A percentile compares a stretch with the other conserved stretches of the same genome.
These are phyloP conservation scores for Diaporthe sp. DNA, from an alignment of 2,329 filamentous ascomycete species.

Conservation along the genomic window DNA sequence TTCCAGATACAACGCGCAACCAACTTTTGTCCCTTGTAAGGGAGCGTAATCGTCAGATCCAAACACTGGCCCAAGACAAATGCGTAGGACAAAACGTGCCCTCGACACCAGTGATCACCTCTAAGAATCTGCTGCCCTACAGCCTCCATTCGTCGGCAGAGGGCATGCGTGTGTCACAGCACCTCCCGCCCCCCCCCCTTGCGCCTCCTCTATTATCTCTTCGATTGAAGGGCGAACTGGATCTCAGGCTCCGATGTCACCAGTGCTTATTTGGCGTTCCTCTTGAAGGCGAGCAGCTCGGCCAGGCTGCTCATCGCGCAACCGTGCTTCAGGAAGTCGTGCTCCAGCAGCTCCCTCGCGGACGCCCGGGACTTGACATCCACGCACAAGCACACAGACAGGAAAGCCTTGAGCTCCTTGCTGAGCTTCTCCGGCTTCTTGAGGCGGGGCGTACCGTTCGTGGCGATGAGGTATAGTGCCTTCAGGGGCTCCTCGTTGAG, in stretches of 20 bases:
- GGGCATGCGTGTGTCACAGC: background rate
- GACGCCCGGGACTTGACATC: constrained; percentile 96
- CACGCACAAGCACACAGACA: constrained; percentile 96
- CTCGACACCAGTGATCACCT: constrained; percentile 10
- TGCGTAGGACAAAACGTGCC: constrained; percentile 17
- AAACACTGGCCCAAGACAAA: constrained; percentile 33
- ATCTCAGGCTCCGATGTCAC: background rate
- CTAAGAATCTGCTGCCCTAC: constrained; percentile 11
- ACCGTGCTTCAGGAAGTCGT: constrained; percentile 95
- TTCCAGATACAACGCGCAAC: constrained; percentile 32
- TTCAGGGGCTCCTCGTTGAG: constrained; percentile 98
- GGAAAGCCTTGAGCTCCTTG: constrained; percentile 97
- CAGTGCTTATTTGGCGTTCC: constrained; percentile 71
- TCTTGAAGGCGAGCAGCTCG: constrained; percentile 90
- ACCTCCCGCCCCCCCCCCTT: background rate
- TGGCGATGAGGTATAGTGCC: constrained; percentile 96
- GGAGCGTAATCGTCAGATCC: constrained; percentile 32
- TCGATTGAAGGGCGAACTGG: background rate
- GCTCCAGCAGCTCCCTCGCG: constrained; percentile 87
- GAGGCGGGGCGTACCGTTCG: constrained; percentile 93
- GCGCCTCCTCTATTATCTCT: background rate
- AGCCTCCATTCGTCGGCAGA: background rate
- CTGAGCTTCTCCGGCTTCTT: constrained; percentile 99
- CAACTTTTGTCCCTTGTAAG: constrained; percentile 35
- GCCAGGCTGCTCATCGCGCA: constrained; percentile 87